A percentile compares a stretch with the other conserved stretches of the same genome.
Evolutionary conservation across 768 basidiomycete genomes (phyloP).

Genomic region (Panaeolus papilionaceus): DNA sequence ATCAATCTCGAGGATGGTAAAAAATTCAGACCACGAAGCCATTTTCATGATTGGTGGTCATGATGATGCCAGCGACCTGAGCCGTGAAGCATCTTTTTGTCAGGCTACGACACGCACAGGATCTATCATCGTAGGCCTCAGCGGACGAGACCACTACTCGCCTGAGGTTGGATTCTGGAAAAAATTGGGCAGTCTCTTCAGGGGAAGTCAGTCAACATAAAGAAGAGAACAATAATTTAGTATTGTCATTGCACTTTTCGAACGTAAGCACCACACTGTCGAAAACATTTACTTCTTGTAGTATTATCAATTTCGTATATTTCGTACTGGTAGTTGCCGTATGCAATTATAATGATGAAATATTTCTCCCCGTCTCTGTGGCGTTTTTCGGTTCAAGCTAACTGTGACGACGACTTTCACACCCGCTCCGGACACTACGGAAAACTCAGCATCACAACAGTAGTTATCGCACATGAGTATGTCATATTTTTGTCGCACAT

Average conservation of each 20-base stretch:
- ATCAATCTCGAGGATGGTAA: conserved; percentile 37
- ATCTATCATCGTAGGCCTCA: conserved; percentile 49
- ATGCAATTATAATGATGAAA: too few relatives aligned
- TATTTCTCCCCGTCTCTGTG: too few relatives aligned
- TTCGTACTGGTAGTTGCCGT: too few relatives aligned
- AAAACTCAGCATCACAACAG: not conserved
- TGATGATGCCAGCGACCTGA: conserved; percentile 22
- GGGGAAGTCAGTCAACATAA: conserved; percentile 9
- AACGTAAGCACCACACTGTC: not conserved
- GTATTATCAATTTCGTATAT: too few relatives aligned
- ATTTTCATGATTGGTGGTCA: conserved; percentile 45
- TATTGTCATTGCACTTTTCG: not conserved
- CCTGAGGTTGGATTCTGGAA: conserved; percentile 46
- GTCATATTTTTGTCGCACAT: not conserved
- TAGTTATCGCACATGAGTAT: not conserved
- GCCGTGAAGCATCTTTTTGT: conserved; percentile 44
- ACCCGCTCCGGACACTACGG: not conserved
- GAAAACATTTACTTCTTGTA: too few relatives aligned
- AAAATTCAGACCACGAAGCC: conserved; percentile 40
- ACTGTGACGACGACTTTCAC: not conserved
- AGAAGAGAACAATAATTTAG: too few relatives aligned
- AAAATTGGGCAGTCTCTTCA: conserved; percentile 37
- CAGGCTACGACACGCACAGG: conserved; percentile 43
- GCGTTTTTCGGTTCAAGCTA: too few relatives aligned
- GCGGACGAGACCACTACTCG: conserved; percentile 44